Percentiles rank a stretch among this genome's conserved stretches.
phyloP scores from a whole-genome alignment of 495 filamentous ascomycete species.

The Penicillium herquei region DNA sequence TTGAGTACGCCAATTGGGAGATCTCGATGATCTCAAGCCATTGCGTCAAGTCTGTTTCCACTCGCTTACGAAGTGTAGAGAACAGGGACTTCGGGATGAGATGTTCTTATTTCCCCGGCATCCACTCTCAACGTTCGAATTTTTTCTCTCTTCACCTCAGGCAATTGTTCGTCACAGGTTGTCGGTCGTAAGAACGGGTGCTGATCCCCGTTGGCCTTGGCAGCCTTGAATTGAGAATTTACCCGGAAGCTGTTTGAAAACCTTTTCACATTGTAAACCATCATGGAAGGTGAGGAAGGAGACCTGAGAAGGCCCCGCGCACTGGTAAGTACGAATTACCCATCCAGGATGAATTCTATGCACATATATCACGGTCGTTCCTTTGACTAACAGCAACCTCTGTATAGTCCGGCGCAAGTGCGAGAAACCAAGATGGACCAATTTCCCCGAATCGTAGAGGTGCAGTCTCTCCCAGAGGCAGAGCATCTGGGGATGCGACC shows the following conservation, averaged over 20 bases:
- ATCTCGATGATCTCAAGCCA: constrained; percentile 1
- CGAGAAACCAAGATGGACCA: not conserved
- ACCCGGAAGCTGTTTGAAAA: not conserved
- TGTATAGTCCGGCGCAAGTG: not conserved
- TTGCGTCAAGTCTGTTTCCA: constrained; percentile 1
- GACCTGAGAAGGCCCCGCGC: constrained; percentile 1
- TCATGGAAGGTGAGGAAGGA: not conserved
- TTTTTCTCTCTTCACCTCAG: not conserved
- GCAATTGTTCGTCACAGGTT: not conserved
- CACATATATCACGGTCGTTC: no score
- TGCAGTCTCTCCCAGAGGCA: constrained; percentile 18
- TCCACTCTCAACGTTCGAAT: not conserved
- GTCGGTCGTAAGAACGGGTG: not conserved
- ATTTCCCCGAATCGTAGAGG: constrained; percentile 14
- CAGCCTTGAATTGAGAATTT: not conserved
- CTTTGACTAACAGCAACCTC: no score
- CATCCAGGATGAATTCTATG: no score
- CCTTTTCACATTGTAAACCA: not conserved
- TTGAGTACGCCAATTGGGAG: constrained; percentile 5
- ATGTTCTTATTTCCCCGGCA: not conserved
- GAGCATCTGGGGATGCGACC: not conserved
- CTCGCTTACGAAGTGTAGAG: not conserved
- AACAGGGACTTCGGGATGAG: not conserved
- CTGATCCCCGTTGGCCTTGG: not conserved
- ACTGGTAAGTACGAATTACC: not conserved